A percentile compares a stretch with the other conserved stretches of the same genome.
These are phyloP conservation scores for Crepidotus variabilis DNA, from an alignment of 768 basidiomycete species.

Conservation along the genomic window DNA sequence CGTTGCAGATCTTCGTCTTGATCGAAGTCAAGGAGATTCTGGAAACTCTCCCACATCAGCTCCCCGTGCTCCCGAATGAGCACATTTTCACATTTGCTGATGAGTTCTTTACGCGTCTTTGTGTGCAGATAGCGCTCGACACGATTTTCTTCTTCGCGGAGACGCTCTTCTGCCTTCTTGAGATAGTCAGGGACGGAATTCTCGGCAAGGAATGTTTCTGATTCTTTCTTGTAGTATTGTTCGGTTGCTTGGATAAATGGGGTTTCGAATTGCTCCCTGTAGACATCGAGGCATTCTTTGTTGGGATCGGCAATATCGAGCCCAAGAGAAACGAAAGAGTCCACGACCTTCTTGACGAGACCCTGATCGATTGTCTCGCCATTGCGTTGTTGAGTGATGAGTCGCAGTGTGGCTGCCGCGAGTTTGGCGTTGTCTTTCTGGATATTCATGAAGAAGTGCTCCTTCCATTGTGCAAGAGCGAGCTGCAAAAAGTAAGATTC, in stretches of 20 bases:
- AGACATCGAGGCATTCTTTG: constrained; percentile 93
- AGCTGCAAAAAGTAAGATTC: constrained; percentile 45
- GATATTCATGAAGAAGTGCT: constrained; percentile 82
- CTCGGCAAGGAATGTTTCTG: constrained; percentile 85
- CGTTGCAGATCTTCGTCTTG: constrained; percentile 95
- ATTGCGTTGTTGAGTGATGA: constrained; percentile 92
- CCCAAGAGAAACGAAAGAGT: constrained; percentile 96
- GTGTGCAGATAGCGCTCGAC: constrained; percentile 94
- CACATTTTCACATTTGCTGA: constrained; percentile 88
- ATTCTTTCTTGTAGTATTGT: constrained; percentile 91
- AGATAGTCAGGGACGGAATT: constrained; percentile 96
- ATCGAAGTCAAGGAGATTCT: constrained; percentile 87
- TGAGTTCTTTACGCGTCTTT: constrained; percentile 82
- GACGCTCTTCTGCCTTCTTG: constrained; percentile 91
- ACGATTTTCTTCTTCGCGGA: constrained; percentile 93
- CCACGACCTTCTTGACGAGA: constrained; percentile 95
- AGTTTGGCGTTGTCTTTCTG: constrained; percentile 81
- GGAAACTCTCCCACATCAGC: constrained; percentile 95
- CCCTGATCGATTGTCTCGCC: constrained; percentile 95
- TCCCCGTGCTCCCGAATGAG: constrained; percentile 89
- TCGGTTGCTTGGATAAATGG: constrained; percentile 90
- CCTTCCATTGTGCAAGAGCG: constrained; percentile 94
- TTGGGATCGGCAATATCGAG: constrained; percentile 89
- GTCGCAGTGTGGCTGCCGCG: constrained; percentile 78
- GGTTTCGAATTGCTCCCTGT: constrained; percentile 87